Conservation (phyloP, 192 early-diverging fungal species). For the Linnemannia exigua region DNA sequence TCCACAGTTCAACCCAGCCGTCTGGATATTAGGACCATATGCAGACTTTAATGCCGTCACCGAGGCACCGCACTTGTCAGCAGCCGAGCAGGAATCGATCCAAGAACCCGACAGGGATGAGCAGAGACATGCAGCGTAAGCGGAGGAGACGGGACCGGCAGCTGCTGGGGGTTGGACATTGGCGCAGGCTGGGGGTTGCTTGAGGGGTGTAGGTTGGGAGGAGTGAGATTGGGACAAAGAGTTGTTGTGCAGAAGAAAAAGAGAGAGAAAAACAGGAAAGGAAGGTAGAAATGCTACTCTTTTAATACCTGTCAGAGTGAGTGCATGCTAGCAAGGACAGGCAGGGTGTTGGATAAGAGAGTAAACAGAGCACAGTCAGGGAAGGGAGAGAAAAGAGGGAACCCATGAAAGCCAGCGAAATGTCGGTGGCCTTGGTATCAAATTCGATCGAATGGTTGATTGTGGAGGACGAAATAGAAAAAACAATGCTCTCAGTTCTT, state of each 20-base stretch:
- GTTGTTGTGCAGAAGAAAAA: neutral
- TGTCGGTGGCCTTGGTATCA: neutral
- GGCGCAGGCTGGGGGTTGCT: slow-evolving; percentile 29
- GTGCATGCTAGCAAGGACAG: neutral
- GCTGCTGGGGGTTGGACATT: neutral
- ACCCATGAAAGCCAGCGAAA: neutral
- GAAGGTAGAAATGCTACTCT: neutral
- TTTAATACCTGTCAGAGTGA: neutral
- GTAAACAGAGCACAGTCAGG: no score
- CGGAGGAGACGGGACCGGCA: slow-evolving; percentile 18
- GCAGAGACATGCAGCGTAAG: slow-evolving; percentile 46
- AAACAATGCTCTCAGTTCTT: no score
- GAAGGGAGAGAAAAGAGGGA: neutral
- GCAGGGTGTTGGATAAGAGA: neutral
- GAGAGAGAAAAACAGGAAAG: neutral
- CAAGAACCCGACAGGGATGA: slow-evolving; percentile 30
- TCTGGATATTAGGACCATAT: slow-evolving; percentile 27
- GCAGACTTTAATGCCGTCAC: slow-evolving; percentile 10
- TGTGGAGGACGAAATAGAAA: neutral
- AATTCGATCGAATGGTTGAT: neutral
- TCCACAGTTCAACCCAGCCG: slow-evolving; percentile 31
- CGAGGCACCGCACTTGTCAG: slow-evolving; percentile 19
- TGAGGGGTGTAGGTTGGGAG: slow-evolving; percentile 33
- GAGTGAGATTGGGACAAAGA: neutral
- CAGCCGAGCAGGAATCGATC: slow-evolving; percentile 33